Percentiles rank a stretch among this genome's conserved stretches.
phyloP scores from a whole-genome alignment of 1,139 yeast species.

The Groenewaldozyma sp. region DNA sequence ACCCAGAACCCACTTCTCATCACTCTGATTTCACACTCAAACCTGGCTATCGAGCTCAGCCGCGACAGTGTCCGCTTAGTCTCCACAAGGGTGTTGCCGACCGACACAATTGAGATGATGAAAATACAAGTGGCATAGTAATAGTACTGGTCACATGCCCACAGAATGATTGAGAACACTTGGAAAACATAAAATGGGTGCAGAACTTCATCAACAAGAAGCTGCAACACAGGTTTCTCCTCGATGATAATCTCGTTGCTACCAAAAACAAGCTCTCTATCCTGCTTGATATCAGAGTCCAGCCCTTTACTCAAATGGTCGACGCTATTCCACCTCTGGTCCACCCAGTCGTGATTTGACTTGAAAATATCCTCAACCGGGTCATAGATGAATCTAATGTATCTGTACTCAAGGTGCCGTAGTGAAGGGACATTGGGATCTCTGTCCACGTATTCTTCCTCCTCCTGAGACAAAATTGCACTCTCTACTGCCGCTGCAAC shows the following conservation, averaged over 20 bases:
- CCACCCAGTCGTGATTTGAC: slow-evolving; percentile 83
- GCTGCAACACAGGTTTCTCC: slow-evolving; percentile 55
- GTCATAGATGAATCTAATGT: slow-evolving; percentile 70
- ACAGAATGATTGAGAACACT: slow-evolving; percentile 76
- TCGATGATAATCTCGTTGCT: slow-evolving; percentile 64
- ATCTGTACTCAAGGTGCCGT: slow-evolving; percentile 69
- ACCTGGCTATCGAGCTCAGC: slow-evolving; percentile 62
- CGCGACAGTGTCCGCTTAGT: slow-evolving; percentile 69
- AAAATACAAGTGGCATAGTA: slow-evolving; percentile 92
- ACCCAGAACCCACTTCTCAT: slow-evolving; percentile 94
- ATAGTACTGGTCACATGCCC: slow-evolving; percentile 88
- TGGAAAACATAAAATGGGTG: slow-evolving; percentile 96
- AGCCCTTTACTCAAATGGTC: slow-evolving; percentile 59
- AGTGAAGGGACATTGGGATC: slow-evolving; percentile 67
- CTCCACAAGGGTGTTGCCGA: slow-evolving; percentile 71
- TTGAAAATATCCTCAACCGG: slow-evolving; percentile 81
- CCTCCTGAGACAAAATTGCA: slow-evolving; percentile 19
- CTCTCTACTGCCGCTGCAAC: slow-evolving; percentile 15
- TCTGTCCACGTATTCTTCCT: slow-evolving; percentile 26
- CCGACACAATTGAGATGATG: slow-evolving; percentile 70
- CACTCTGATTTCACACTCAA: slow-evolving; percentile 75
- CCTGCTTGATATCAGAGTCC: slow-evolving; percentile 57
- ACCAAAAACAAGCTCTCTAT: slow-evolving; percentile 67
- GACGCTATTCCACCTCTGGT: slow-evolving; percentile 56
- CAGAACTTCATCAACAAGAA: slow-evolving; percentile 75